Evolutionary conservation across 352 stramenopile genomes (phyloP), one percentile per base, ranked within the genome.

Genomic region (Pythium vanterpoolii): DNA sequence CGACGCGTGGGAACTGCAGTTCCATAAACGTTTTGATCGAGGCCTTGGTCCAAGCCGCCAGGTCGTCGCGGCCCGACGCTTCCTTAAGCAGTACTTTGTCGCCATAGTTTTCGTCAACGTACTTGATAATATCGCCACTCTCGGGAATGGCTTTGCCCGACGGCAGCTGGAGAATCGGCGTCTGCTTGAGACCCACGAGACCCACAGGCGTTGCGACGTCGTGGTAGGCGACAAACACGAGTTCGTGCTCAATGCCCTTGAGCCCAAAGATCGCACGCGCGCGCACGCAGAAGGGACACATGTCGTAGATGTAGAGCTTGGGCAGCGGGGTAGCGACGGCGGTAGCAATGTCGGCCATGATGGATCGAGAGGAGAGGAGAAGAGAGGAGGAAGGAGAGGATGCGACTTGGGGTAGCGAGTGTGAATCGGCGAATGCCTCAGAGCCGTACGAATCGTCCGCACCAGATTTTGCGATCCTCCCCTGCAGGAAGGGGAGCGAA

Each of bases 261-360:
- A 84, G 68, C 3, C 74, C 77, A 19, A 84, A 63, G 27, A 81
- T 78, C 68, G 76, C 72, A 18, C 74, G 74, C 36, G 66, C 74
- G 3, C 77, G 77, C 43, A 77, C 74, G 64, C 74, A 79, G 62
- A 79, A 84, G 4, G 77, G 72, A 51, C 74, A 83, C 51, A 73
- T 61, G 68, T 87, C 77, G 66, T 87, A 87, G 55, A 81, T 72
- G 66, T 81, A 84, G 18, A 87, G 62, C 68, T 75, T 80, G 5
- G 66, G 67, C 28, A 60, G 39, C 33, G 1, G 33, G 31, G n/a
- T 26, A n/a, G 26, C 26, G 24, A 27, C 19, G 26, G 16, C 8
- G n/a, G 24, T 5, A 3, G 24, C 5, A 26, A 28, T 33, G 11
- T 30, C 42, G 42, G 10, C n/a, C 21, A 7, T 6, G 21, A 18